A percentile compares a stretch with the other conserved stretches of the same genome.
Evolutionary conservation across 1,284 basidiomycete genomes (phyloP).

Genomic region (Ceratobasidium sp.): DNA sequence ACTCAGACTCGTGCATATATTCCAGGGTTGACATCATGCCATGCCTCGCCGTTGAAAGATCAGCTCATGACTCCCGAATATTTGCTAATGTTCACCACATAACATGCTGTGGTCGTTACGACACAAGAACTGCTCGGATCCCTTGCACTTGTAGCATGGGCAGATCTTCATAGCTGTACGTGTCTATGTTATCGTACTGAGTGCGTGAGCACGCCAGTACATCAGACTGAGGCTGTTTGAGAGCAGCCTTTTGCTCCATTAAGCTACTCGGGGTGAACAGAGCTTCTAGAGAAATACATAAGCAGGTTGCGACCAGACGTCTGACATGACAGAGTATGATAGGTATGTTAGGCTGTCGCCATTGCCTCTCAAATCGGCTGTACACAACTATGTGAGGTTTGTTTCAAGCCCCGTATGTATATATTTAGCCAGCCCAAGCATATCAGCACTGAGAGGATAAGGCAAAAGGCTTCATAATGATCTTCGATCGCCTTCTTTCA

Average conservation of each 20-base stretch:
- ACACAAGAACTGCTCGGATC: not conserved
- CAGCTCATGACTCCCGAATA: not conserved
- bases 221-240: too few species aligned
- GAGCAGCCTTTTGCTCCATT: too few species aligned
- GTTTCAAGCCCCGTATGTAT: not conserved
- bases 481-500: not conserved
- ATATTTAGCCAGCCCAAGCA: not conserved
- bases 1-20: conserved; percentile 6
- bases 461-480: too few species aligned
- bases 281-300: not conserved
- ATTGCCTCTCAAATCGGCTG: not conserved
- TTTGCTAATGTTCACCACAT: not conserved
- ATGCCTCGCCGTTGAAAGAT: not conserved
- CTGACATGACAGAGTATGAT: not conserved
- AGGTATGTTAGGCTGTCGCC: too few species aligned
- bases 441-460: too few species aligned
- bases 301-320: not conserved
- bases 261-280: too few species aligned
- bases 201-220: too few species aligned
- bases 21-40: not conserved
- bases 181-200: too few species aligned
- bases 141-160: not conserved
- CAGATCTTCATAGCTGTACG: too few species aligned
- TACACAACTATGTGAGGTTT: not conserved
- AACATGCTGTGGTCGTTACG: not conserved